A percentile compares a stretch with the other conserved stretches of the same genome.
phyloP scores from a whole-genome alignment of 78 protist species.

The Dictyostelium citrinum region DNA sequence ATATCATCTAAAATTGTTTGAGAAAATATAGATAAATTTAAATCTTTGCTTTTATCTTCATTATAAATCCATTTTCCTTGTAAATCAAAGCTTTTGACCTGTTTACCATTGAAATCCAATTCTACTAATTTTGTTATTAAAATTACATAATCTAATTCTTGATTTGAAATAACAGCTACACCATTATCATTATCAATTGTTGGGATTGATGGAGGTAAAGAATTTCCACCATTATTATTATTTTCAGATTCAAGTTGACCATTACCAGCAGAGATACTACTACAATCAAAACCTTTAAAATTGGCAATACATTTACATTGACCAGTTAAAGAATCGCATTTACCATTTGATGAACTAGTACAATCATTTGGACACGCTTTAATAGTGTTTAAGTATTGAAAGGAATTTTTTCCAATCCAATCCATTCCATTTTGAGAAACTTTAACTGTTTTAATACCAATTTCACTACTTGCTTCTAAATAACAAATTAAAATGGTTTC shows the following conservation, averaged over 20 bases:
- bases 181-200: not conserved
- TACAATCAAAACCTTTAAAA: not conserved
- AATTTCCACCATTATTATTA: not conserved
- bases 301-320: not conserved
- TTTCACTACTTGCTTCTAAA: not conserved
- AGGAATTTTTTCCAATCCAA: not conserved
- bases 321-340: not conserved
- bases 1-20: not conserved
- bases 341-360: not conserved
- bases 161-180: not conserved
- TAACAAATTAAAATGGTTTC: not conserved
- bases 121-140: not conserved
- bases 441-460: not conserved
- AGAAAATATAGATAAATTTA: not conserved
- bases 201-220: not conserved
- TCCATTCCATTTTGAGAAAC: not conserved
- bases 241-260: not conserved
- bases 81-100: not conserved
- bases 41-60: not conserved
- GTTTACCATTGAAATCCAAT: not conserved
- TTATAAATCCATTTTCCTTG: not conserved
- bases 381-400: not conserved
- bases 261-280: not conserved
- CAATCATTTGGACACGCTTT: not conserved
- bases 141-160: too few species aligned